A percentile compares a stretch with the other conserved stretches of the same genome.
Conservation (phyloP, 2,329 filamentous ascomycete species). For the Pseudogymnoascus pannorum region DNA sequence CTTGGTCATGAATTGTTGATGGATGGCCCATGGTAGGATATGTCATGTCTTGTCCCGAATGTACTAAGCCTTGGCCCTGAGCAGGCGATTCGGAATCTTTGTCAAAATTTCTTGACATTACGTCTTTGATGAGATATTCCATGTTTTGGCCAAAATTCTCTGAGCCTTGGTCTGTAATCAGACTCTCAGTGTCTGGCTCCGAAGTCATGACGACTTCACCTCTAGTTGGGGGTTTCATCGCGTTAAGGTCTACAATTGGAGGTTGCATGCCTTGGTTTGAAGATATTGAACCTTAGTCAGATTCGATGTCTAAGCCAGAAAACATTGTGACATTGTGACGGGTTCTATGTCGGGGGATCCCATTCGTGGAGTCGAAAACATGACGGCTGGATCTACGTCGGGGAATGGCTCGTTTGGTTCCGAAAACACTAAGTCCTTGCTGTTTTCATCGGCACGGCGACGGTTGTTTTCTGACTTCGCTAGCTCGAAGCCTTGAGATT, state of each 20-base stretch:
- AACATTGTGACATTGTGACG: not conserved
- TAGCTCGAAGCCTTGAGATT: not conserved
- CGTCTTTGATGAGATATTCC: not conserved
- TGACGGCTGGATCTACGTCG: not conserved
- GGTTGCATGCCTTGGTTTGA: not conserved
- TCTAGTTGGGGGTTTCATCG: not conserved
- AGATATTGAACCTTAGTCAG: not conserved
- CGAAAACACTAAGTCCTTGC: not conserved
- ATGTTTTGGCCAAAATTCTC: not conserved
- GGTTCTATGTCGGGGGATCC: not conserved
- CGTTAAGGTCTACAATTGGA: not conserved
- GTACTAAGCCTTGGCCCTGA: not conserved
- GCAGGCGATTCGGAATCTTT: not conserved
- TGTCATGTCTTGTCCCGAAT: not conserved
- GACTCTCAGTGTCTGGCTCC: not conserved
- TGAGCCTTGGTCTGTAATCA: not conserved
- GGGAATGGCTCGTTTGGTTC: not conserved
- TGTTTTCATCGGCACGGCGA: not conserved
- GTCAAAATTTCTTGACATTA: not conserved
- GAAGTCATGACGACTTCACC: not conserved
- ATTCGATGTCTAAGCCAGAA: not conserved
- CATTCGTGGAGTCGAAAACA: not conserved
- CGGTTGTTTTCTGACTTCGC: not conserved
- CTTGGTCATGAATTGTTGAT: no score
- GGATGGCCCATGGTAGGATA: not conserved